Base-by-base conservation (phyloP, 2,329 filamentous ascomycete species). In the Niveomyces coronatus region DNA sequence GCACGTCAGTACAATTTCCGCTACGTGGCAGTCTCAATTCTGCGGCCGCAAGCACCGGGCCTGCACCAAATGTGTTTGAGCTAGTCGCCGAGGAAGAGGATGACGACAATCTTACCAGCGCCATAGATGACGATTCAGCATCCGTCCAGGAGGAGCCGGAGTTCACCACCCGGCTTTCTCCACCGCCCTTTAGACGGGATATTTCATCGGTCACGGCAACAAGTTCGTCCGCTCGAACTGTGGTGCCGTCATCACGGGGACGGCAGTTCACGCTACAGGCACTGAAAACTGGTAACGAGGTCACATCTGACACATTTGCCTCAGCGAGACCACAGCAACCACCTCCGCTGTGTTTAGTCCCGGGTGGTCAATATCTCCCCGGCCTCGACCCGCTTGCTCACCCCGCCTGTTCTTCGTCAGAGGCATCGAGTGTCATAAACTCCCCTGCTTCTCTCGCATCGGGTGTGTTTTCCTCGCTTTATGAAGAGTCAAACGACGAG, bases 11-110 rank as follows among this genome's bases (percentile, higher is more conserved):
- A 5, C 37, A 11, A 9, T 31, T 31, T 17, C 24, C 24, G 11
- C 30, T 31, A 7, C 37, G 37, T 11, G 19, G 31, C 19, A 30
- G 18, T 19, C 9, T 39, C 7, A 16, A 14, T 35, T 15, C 37
- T 5, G 35, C 37, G n/a, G 32, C 26, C 31, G 17, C 6, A 20
- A 35, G 43, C 35, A 5, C 38, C 30, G 16, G 31, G 38, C 22
- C 27, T 6, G n/a, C 19, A 3, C 16, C 33, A 42, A 20, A 30
- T 14, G 19, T 23, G 9, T 13, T 38, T 16, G 40, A 39, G 13
- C 35, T 32, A 14, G 31, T 39, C 11, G 37, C 35, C 20, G 38
- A 40, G 13, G 38, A 40, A 23, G 38, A 40, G 10, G 37, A 33
- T 23, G 37, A 37, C 11, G 30, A 32, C 13, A n/a, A 36, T 28